Base-by-base conservation (phyloP, 176 grass and related monocot species). In the Avena eriantha region DNA sequence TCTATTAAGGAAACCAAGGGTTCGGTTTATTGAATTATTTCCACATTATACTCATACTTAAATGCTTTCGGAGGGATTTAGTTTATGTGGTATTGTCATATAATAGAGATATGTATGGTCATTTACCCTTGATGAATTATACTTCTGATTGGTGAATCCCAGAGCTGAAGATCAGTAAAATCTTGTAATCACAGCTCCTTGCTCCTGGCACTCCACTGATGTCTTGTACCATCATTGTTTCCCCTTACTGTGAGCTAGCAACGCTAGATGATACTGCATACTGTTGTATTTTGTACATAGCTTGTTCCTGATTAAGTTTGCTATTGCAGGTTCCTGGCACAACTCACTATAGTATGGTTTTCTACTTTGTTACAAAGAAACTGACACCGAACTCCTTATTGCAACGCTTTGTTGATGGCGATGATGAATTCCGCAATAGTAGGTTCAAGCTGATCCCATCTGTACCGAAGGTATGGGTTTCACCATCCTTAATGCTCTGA, bases 401-500 rank as follows among this genome's bases (percentile, higher is more conserved):
- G 85, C 96, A 98, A 86, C 83, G 82, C 45, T 98, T 98, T 86
- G 96, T 98, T 81, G 96, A 94, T 83, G 96, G 92, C 3, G 96
- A 98, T 84, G 96, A 98, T 60, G 93, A 98, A 89, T 98, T 92
- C 48, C 92, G 93, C 50, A 98, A 98, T 89, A 98, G 93, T 90
- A 94, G 93, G 83, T 96, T 98, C 90, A 98, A 98, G 89, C 74
- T 98, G 76, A 98, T 98, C 48, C 96, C 96, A 73, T 93, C 96
- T 68, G 96, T 98, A 73, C 96, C 96, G 23, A 98, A 98, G 92
- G 96, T 98, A 41, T 63, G 59, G 14, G 72, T 36, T 39, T 85
- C 23, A 24, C 39, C 5, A 7, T 64, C n/a, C 17, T 10, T 16
- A 60, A 71, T 56, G 55, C 41, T 60, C 10, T 71, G 23, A 77